Conservation (phyloP, 106 monocot species). For the Apostasia shenzhenica region DNA sequence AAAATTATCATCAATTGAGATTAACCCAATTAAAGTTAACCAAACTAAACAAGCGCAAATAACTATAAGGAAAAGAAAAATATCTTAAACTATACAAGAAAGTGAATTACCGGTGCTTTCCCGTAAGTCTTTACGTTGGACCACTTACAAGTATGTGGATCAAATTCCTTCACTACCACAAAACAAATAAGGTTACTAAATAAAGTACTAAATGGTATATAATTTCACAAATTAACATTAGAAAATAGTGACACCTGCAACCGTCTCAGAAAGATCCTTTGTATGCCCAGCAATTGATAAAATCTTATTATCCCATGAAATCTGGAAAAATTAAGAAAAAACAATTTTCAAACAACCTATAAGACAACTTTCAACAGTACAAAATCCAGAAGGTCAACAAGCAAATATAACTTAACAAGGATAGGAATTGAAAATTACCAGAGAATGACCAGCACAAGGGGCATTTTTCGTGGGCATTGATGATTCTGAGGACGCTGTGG, state of each 20-base stretch:
- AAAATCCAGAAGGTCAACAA: background rate
- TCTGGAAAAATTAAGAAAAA: constrained; percentile 30
- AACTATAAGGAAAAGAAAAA: background rate
- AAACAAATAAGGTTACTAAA: background rate
- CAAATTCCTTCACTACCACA: constrained; percentile 86
- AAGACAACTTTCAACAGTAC: background rate
- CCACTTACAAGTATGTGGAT: constrained; percentile 79
- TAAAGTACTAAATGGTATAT: background rate
- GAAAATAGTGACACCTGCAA: constrained; percentile 50
- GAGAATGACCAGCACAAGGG: constrained; percentile 92
- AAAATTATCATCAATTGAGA: no score
- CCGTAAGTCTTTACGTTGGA: constrained; percentile 87
- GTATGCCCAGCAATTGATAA: constrained; percentile 91
- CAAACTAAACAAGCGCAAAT: background rate
- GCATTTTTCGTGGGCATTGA: constrained; percentile 15
- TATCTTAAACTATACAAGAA: background rate
- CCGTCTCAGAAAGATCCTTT: constrained; percentile 87
- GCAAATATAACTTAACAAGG: background rate
- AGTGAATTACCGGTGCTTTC: constrained; percentile 75
- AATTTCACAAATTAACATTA: background rate
- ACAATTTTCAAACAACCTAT: background rate
- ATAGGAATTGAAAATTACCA: constrained; percentile 44
- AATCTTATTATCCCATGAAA: constrained; percentile 82
- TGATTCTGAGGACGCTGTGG: constrained; percentile 31
- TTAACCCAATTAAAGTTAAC: no score